Base-by-base conservation (phyloP, 2,329 filamentous ascomycete species). In the Pseudopithomyces maydicus region DNA sequence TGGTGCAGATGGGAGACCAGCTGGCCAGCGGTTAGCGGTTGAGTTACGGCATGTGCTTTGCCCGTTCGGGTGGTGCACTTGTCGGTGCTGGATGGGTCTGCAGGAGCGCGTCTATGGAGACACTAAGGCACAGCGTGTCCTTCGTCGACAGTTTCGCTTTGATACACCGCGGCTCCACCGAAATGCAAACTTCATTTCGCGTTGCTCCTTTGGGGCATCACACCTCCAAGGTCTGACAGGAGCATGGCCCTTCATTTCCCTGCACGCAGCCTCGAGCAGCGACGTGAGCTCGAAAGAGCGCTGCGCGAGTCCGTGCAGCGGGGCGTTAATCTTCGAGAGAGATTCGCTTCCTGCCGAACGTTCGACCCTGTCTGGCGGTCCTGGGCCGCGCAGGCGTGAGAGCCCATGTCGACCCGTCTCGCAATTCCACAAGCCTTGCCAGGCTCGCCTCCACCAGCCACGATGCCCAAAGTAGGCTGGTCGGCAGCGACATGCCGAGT, bases 181-280 rank as follows among this genome's bases (percentile, higher is more conserved):
- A 68, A 63, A 66, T 63, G 66, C 66, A 69, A 54, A 57, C 60
- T 63, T 74, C 70, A 74, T 75, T 70, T 73, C 59, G 58, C 61
- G 50, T 53, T 48, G 61, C 72, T 68, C 57, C 62, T 71, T 72
- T 64, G 62, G 71, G 71, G 53, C 57, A 66, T 64, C 59, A 56
- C 63, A 63, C 67, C 60, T 66, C 66, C 64, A 63, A 71, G 59
- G 67, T 68, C 66, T 70, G 67, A 70, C 65, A 58, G 68, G 61
- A 58, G 67, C 62, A 65, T 62, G 59, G 66, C 71, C 72, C 73
- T 76, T 76, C 73, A 76, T 76, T 76, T 76, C 73, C 68, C 64
- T 65, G 58, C 58, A 58, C 59, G 54, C 64, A 62, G 61, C 62
- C 65, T 71, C 63, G 66, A 70, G 64, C 66, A 52, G 66, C 56